Evolutionary conservation across 208 protist species (phyloP), one percentile per base, ranked within the genome.

Genomic region (Ichthyophonus hoferi): DNA sequence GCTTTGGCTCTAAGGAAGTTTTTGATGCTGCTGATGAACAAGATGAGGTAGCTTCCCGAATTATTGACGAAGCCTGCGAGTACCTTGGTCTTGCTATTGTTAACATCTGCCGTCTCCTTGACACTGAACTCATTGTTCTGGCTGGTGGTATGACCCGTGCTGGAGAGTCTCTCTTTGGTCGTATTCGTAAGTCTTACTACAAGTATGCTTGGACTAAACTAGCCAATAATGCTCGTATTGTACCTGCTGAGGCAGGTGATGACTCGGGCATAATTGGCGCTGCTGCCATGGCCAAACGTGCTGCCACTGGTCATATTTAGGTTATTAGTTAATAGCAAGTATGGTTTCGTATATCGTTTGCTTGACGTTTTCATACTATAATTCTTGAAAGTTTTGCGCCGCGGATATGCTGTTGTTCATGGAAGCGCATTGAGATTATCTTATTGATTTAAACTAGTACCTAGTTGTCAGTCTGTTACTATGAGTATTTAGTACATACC

Each of bases 171-270:
- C 81, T 85, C 7, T 38, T 85, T 38, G 39, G 7, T 12, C 33
- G 40, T 7, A 40, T 85, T 24, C 35, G 38, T 33, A 85, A 39
- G 33, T 14, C 81, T 33, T 85, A 41, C 39, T n/a, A 40, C 14
- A 43, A 85, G 35, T 85, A 85, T 38, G 38, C 81, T 12, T 85
- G 81, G 81, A 85, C 81, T 50, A 85, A 85, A 34, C 81, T 85
- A 34, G 33, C 81, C 35, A 85, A 85, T 42, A 85, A 85, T 34
- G 81, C 40, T 3, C 24, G 33, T 7, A 17, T 85, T 31, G 81
- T 85, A 58, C 31, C 14, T 40, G 81, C 81, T n/a, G 81, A 85
- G 81, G 81, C 42, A 31, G 81, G 81, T 3, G 39, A 85, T 24
- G 81, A 85, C 81, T 85, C 81, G 38, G 81, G 81, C 24, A 58